Conservation (phyloP, 495 filamentous ascomycete species). For the Annulohypoxylon bovei region DNA sequence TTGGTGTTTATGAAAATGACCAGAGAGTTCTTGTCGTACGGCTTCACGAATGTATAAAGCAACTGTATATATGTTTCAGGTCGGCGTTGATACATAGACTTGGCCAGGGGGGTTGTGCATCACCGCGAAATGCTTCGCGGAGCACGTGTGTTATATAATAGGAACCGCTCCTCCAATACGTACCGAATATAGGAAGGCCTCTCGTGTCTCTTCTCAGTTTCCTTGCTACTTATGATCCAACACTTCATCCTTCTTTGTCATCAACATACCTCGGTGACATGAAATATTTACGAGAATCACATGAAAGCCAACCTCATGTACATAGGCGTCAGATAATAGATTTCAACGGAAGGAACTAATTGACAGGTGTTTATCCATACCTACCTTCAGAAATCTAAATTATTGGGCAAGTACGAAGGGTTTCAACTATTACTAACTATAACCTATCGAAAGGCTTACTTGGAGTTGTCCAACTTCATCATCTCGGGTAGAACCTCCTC, state of each 20-base stretch:
- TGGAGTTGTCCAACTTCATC: background rate
- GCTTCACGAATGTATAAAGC: constrained; percentile 12
- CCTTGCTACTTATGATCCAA: too few relatives aligned
- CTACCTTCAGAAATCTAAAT: background rate
- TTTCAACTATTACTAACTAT: background rate
- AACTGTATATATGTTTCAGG: constrained; percentile 3
- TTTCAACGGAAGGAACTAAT: background rate
- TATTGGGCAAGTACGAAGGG: background rate
- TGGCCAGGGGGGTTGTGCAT: background rate
- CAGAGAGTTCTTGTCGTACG: background rate
- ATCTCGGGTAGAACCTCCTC: background rate
- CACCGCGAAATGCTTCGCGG: background rate
- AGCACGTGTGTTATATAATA: constrained; percentile 7
- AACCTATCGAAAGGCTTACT: background rate
- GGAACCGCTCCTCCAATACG: background rate
- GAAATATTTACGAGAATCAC: too few relatives aligned
- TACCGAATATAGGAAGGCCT: constrained; percentile 15
- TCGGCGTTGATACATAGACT: background rate
- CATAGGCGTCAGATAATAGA: background rate
- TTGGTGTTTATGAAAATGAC: background rate
- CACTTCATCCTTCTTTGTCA: too few relatives aligned
- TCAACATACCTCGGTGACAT: too few relatives aligned
- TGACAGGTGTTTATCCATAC: background rate
- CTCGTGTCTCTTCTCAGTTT: constrained; percentile 14
- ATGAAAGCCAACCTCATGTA: too few relatives aligned